Evolutionary conservation across 2,329 filamentous ascomycete species (phyloP), one percentile per base, ranked within the genome.

Genomic region (Talaromyces sp.): DNA sequence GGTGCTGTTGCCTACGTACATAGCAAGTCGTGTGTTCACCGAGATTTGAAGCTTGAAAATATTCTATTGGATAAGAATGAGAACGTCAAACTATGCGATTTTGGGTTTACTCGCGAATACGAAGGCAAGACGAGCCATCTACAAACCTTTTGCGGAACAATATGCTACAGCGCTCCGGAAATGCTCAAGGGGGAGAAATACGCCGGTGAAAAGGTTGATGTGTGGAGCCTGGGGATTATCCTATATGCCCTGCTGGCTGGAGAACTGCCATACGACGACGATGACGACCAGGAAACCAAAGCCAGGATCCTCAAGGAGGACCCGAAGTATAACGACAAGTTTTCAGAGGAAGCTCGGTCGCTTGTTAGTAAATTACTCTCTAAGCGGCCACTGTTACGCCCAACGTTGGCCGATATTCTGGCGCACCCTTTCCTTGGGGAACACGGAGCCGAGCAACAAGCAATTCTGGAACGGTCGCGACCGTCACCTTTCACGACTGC

Each of bases 171-270:
- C 58, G 94, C 94, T 2, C 94, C 94, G 2, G 94, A 99, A 75
- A 99, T 99, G 94, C 82, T 99, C 46, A 96, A 94, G 74, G 94
- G 92, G 43, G 94, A 99, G 74, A 97, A 96, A 75, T 99, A 99
- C 72, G 94, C 92, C 0, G 93, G 92, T 27, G 92, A 97, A 78
- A 97, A 97, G 78, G 93, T 99, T 54, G 94, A 99, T 70, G 92
- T 99, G 4, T 99, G 94, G 94, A 97, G 93, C 75, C 89, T 92
- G 71, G 92, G 92, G 63, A 92, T 96, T 65, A 96, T 96, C 70
- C 82, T 94, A 50, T 94, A 91, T 74, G 90, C 92, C 43, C 79
- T 94, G 65, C 80, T 94, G 32, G 89, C 91, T 29, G 90, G 90
- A 60, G 84, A 90, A 64, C 81, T 99, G 46, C 94, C 94, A 0